A percentile compares a stretch with the other conserved stretches of the same genome.
Evolutionary conservation across 2,329 filamentous ascomycete genomes (phyloP).

Genomic region (Penicillium sclerotigenum): DNA sequence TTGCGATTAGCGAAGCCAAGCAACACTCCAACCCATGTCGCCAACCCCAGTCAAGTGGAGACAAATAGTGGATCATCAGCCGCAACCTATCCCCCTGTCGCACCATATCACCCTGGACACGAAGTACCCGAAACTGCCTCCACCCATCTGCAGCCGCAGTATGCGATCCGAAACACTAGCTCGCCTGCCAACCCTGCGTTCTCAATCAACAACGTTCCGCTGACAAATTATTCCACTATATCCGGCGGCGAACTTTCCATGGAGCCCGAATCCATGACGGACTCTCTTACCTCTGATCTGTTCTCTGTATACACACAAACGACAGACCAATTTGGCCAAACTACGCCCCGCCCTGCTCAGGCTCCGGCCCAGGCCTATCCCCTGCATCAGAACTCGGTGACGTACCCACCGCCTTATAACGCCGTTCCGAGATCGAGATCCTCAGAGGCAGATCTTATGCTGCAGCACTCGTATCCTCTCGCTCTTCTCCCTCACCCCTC

Average conservation of each 20-base stretch:
- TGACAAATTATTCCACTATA: slow-evolving; percentile 23
- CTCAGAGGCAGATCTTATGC: slow-evolving; percentile 19
- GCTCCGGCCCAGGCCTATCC: slow-evolving; percentile 22
- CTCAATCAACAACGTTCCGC: slow-evolving; percentile 11
- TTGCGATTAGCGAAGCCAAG: slow-evolving; percentile 52
- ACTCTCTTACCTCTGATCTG: slow-evolving; percentile 16
- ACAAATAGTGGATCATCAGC: not conserved
- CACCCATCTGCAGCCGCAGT: slow-evolving; percentile 12
- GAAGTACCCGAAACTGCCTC: not conserved
- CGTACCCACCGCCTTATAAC: slow-evolving; percentile 36
- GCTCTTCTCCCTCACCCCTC: slow-evolving; percentile 9
- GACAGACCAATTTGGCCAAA: slow-evolving; percentile 12
- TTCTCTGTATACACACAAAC: slow-evolving; percentile 10
- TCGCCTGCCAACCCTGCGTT: slow-evolving; percentile 7
- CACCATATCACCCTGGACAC: slow-evolving; percentile 3
- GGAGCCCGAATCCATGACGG: slow-evolving; percentile 29
- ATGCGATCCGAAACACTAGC: slow-evolving; percentile 11
- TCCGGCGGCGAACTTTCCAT: slow-evolving; percentile 25
- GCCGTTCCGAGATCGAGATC: slow-evolving; percentile 23
- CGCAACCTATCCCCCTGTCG: slow-evolving; percentile 1
- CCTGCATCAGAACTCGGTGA: slow-evolving; percentile 32
- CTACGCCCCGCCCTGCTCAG: slow-evolving; percentile 17
- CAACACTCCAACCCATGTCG: slow-evolving; percentile 26
- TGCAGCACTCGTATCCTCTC: slow-evolving; percentile 23
- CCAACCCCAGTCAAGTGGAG: slow-evolving; percentile 5